These are phyloP conservation scores for Zygosaccharomyces siamensis DNA, from an alignment of 805 yeast genomes.

Conservation along the genomic window DNA sequence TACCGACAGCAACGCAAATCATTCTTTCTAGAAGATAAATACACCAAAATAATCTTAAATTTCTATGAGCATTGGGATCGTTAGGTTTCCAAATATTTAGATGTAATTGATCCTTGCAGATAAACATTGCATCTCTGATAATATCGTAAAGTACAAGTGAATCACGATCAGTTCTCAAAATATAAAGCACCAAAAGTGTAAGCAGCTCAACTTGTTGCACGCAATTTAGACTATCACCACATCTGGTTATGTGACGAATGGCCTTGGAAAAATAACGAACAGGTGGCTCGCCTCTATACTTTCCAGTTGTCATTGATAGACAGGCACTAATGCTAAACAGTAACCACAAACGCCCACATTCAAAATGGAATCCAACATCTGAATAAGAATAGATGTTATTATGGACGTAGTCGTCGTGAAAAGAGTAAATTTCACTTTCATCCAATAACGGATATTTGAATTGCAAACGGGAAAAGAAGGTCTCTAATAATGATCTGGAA, in stretches of 20 bases:
- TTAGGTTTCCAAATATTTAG: constrained; percentile 27
- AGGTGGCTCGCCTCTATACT: constrained; percentile 52
- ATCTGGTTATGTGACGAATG: constrained; percentile 48
- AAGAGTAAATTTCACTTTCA: constrained; percentile 47
- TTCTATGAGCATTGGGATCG: constrained; percentile 34
- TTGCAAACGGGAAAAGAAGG: constrained; percentile 52
- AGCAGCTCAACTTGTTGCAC: constrained; percentile 50
- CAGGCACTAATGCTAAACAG: constrained; percentile 50
- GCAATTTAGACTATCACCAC: constrained; percentile 37
- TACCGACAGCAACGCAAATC: constrained; percentile 57
- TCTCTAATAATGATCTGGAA: constrained; percentile 48
- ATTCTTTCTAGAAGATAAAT: constrained; percentile 57
- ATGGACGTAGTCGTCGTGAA: constrained; percentile 46
- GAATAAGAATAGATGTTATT: constrained; percentile 37
- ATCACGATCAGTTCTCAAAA: constrained; percentile 59
- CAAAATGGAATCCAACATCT: constrained; percentile 42
- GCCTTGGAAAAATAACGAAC: constrained; percentile 56
- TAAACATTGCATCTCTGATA: constrained; percentile 47
- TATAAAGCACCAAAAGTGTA: constrained; percentile 48
- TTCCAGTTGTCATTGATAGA: constrained; percentile 51
- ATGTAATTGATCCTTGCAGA: constrained; percentile 35
- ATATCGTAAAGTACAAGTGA: constrained; percentile 50
- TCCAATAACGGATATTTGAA: constrained; percentile 53
- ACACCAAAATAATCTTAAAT: constrained; percentile 59
- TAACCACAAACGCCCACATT: constrained; percentile 53